Base-by-base conservation (phyloP, 2,329 filamentous ascomycete species). In the Didymella exigua region DNA sequence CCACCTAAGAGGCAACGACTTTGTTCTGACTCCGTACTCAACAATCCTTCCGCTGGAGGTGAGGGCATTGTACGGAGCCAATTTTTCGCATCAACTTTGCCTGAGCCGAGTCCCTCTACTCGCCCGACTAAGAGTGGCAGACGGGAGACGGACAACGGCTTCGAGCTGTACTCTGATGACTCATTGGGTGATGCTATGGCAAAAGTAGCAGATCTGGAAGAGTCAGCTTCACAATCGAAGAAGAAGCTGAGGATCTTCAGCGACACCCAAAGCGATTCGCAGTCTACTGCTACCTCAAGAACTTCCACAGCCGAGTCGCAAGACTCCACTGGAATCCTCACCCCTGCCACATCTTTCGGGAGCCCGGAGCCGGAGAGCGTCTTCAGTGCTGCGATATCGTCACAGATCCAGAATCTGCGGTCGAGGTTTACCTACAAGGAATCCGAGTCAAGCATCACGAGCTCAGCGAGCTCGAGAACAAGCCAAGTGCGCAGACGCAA, bases 131-230 rank as follows among this genome's bases (percentile, higher is more conserved):
- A 75, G 10, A 66, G 60, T 16, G 63, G 42, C 27, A 69, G 60
- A 34, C 69, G 69, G 43, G 72, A 59, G 27, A 68, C 71, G 16
- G 65, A 66, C 13, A 68, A 74, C 1, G 75, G 79, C 13, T 78
- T 81, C 54, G 75, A 79, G 19, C 63, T 81, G 1, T 80, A 73
- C 67, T 81, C 79, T 3, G 79, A 81, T 57, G 79, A 81, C 48
- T 80, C 78, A 5, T 66, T 78, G 6, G 75, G 76, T 19, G 76
- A 79, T 19, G 78, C 75, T 7, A 72, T 78, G 60, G 73, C 72
- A 11, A 64, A 70, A 43, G 58, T 72, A 2, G 70, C 68, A 34
- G 74, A 75, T 48, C 54, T 71, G 3, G 70, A 73, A 29, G 61
- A 73, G 52, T 56, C 59, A 33, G 63, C 62, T 3, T 68, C 63